Percentiles rank a stretch among this genome's conserved stretches.
Evolutionary conservation across 2,329 filamentous ascomycete genomes (phyloP).

Genomic region (Sporothrix curviconia): DNA sequence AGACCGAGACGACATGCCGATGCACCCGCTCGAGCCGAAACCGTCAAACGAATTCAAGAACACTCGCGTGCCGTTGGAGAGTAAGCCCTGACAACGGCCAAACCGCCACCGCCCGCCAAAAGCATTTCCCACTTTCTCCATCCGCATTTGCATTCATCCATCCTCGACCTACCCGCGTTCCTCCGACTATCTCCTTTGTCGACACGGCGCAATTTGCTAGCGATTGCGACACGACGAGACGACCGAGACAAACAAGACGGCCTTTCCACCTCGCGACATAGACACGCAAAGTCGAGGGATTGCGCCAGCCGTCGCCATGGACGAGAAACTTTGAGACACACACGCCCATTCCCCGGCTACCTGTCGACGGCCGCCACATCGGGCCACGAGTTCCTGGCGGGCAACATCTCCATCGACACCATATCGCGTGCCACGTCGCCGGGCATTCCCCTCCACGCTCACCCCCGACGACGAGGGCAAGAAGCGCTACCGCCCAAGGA

Average conservation of each 20-base stretch:
- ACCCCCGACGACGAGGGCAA: constrained; percentile 44
- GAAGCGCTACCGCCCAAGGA: constrained; percentile 73
- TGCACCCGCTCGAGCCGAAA: constrained; percentile 1
- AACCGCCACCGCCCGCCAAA: background rate
- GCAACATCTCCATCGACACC: constrained; percentile 49
- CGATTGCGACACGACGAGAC: background rate
- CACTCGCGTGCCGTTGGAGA: background rate
- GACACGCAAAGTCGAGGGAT: too few relatives aligned
- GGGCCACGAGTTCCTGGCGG: constrained; percentile 33
- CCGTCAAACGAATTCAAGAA: background rate
- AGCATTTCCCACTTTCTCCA: too few relatives aligned
- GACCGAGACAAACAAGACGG: too few relatives aligned
- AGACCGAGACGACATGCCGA: constrained; percentile 3
- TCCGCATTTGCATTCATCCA: too few relatives aligned
- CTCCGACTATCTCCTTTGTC: background rate
- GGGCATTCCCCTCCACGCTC: constrained; percentile 50
- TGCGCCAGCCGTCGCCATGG: constrained; percentile 24
- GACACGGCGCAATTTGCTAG: background rate
- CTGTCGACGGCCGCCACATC: constrained; percentile 32
- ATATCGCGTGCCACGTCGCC: constrained; percentile 84
- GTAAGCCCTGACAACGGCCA: background rate
- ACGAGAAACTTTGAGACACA: constrained; percentile 27
- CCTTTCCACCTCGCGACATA: too few relatives aligned
- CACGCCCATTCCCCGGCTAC: constrained; percentile 24
- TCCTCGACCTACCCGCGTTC: background rate